Base-by-base conservation (phyloP, 208 protist species). In the Leishmania aethiopica region DNA sequence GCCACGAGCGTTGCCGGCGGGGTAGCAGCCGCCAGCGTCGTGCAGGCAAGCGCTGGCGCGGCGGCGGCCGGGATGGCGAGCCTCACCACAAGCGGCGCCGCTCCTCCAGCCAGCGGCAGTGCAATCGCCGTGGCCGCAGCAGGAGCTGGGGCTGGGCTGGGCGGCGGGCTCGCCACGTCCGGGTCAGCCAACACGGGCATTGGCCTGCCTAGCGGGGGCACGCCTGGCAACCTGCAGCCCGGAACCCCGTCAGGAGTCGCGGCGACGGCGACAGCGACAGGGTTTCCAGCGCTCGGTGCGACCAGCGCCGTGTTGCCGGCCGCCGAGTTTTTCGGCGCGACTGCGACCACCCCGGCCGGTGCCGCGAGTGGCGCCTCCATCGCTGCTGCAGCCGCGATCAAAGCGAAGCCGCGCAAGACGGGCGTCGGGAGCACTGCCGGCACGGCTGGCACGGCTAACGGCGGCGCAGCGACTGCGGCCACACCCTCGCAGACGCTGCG, bases 401-500 rank as follows among this genome's bases (percentile, higher is more conserved):
- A 66, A 49, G 51, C 66, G 5, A 85, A 81, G 55, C 13, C 60
- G 8, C 81, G 81, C 55, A 85, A 75, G 57, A 47, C 15, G 17
- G 77, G 73, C 22, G 25, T 59, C 37, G 35, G 51, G 59, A 70
- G 59, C 19, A 42, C 32, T 47, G 2, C 75, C 19, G 19, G 55
- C n/a, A 57, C 75, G 13, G 53, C 19, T n/a, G 22, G 37, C 37
- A 32, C 75, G 28, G 59, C 37, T 45, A 79, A 35, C 73, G 53
- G 73, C 53, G 35, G 75, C 60, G 62, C 84, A 59, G 67, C 72
- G 32, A 55, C 76, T 13, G 73, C 67, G 22, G 45, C 75, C 0
- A 77, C 77, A 47, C 88, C 81, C 0, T 83, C 82, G 51, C 85
- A 89, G 76, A 85, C 86, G 17, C 85, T 97, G 73, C 91, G 94